phyloP scores from a whole-genome alignment of 106 monocot genomes.

The Dioscorea dumetorum region DNA sequence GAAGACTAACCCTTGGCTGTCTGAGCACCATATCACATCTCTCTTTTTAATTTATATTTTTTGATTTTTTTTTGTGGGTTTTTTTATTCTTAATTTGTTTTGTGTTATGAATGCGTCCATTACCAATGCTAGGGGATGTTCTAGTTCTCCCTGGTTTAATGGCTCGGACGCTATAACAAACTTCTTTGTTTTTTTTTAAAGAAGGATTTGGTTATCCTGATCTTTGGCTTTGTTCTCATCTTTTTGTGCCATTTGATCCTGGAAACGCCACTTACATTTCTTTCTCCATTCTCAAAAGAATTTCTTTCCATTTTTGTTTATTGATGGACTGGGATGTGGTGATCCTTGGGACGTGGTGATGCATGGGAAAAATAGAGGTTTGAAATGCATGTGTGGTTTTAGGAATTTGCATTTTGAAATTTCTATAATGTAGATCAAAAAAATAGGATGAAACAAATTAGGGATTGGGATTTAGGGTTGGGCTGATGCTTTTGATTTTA shows the following conservation, averaged over 20 bases:
- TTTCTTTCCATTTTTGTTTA: too few relatives aligned
- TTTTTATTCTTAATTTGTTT: neutral
- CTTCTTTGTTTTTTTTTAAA: neutral
- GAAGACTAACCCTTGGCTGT: constrained; percentile 10
- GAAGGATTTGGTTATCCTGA: constrained; percentile 8
- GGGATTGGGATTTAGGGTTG: too few relatives aligned
- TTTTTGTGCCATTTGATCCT: constrained; percentile 4
- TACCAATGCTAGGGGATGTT: constrained; percentile 12
- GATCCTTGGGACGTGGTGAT: too few relatives aligned
- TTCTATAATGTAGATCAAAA: too few relatives aligned
- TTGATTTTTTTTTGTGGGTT: neutral
- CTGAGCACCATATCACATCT: neutral
- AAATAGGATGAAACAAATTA: too few relatives aligned
- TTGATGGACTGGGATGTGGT: too few relatives aligned
- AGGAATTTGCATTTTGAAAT: too few relatives aligned
- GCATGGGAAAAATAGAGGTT: too few relatives aligned
- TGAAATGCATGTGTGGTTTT: too few relatives aligned
- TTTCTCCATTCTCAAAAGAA: neutral
- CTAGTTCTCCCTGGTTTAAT: constrained; percentile 10
- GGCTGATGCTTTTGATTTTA: too few relatives aligned
- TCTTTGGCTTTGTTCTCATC: neutral
- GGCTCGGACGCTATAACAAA: constrained; percentile 8
- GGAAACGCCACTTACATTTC: constrained; percentile 14
- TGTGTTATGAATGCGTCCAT: constrained; percentile 1
- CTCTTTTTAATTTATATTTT: neutral